A percentile compares a stretch with the other conserved stretches of the same genome.
These are phyloP conservation scores for Boletus reticuloceps DNA, from an alignment of 768 basidiomycete species.

Conservation along the genomic window DNA sequence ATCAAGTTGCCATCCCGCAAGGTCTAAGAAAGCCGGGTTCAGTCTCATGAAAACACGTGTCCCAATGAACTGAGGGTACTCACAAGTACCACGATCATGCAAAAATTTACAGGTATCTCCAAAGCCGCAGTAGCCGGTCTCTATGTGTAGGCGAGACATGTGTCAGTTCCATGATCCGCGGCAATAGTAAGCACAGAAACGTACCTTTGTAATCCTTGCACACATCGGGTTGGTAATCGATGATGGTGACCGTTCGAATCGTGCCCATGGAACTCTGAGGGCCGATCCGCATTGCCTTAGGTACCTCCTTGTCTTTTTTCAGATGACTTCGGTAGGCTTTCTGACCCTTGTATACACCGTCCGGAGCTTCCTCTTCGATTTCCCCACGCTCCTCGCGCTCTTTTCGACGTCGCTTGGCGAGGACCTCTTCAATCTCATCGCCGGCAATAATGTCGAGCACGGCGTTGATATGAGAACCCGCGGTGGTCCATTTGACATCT, in stretches of 20 bases:
- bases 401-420: conserved; percentile 65
- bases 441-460: conserved; percentile 78
- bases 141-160: conserved; percentile 38
- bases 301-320: conserved; percentile 78
- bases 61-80: conserved; percentile 30
- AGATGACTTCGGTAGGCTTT: conserved; percentile 78
- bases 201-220: conserved; percentile 99
- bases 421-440: conserved; percentile 74
- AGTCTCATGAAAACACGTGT: conserved; percentile 3
- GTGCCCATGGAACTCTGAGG: conserved; percentile 76
- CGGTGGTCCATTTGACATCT: conserved; percentile 76
- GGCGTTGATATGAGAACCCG: conserved; percentile 70
- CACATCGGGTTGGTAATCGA: conserved; percentile 98
- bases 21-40: conserved; percentile 48
- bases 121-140: conserved; percentile 98
- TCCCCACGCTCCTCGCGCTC: conserved; percentile 50
- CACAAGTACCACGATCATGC: conserved; percentile 95
- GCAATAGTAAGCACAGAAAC: conserved; percentile 27
- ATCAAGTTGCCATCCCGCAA: conserved; percentile 99
- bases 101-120: conserved; percentile 99
- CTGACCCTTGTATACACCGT: conserved; percentile 85
- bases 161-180: conserved; percentile 18
- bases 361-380: conserved; percentile 57
- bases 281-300: conserved; percentile 84
- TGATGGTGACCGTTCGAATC: conserved; percentile 90